Percentiles rank a stretch among this genome's conserved stretches.
Conservation (phyloP, 2,329 filamentous ascomycete species). For the Aureobasidium sp. region DNA sequence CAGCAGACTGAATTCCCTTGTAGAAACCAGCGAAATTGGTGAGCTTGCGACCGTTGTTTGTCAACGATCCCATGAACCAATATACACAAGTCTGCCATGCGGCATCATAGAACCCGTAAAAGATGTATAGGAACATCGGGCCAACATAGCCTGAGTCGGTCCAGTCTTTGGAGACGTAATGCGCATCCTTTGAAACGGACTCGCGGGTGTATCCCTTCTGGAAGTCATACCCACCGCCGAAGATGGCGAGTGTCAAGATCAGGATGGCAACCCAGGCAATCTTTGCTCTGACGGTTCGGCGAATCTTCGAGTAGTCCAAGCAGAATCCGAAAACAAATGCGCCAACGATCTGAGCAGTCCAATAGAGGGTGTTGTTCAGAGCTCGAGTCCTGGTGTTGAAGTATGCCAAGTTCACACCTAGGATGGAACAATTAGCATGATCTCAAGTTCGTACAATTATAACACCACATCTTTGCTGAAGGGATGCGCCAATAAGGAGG, state of each 20-base stretch:
- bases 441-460: too few relatives aligned
- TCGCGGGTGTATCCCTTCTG: conserved; percentile 51
- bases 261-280: conserved; percentile 53
- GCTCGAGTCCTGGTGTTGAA: conserved; percentile 68
- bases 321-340: conserved; percentile 63
- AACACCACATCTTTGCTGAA: too few relatives aligned
- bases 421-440: too few relatives aligned
- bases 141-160: conserved; percentile 58
- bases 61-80: conserved; percentile 92
- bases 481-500: too few relatives aligned
- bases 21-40: conserved; percentile 90
- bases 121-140: conserved; percentile 82
- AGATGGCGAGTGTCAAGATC: conserved; percentile 64
- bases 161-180: conserved; percentile 52
- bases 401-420: conserved; percentile 54
- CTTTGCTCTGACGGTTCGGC: conserved; percentile 61
- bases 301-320: conserved; percentile 51
- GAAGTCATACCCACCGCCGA: conserved; percentile 77
- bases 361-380: conserved; percentile 76
- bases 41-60: conserved; percentile 84
- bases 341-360: conserved; percentile 67
- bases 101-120: conserved; percentile 84
- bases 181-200: conserved; percentile 16
- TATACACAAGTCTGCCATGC: conserved; percentile 86
- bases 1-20: conserved; percentile 84